A percentile compares a stretch with the other conserved stretches of the same genome.
phyloP scores from a whole-genome alignment of 2,329 filamentous ascomycete genomes.

The Stagonosporopsis tanaceti region DNA sequence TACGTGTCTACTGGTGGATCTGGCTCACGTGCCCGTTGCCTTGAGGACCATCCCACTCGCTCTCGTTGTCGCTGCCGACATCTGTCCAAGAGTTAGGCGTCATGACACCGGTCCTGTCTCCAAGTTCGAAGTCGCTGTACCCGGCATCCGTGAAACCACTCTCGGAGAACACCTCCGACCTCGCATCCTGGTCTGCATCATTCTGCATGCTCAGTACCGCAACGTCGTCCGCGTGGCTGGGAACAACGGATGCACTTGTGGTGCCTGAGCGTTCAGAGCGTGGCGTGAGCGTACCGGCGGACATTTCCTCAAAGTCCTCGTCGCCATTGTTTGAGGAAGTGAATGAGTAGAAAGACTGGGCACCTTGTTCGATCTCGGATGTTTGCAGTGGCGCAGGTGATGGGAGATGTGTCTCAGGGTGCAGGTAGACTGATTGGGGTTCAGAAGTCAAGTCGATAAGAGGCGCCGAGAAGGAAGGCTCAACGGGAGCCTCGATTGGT shows the following conservation, averaged over 20 bases:
- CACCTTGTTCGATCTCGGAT: conserved; percentile 30
- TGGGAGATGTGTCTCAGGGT: conserved; percentile 14
- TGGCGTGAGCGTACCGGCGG: conserved; percentile 49
- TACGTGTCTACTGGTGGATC: conserved; percentile 35
- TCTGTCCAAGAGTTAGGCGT: conserved; percentile 52
- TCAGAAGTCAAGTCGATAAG: conserved; percentile 46
- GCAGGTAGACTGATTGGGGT: conserved; percentile 17
- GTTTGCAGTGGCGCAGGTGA: conserved; percentile 27
- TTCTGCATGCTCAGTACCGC: conserved; percentile 46
- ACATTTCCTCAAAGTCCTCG: conserved; percentile 39
- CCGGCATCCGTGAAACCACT: conserved; percentile 48
- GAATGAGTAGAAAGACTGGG: conserved; percentile 51
- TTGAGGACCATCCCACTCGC: conserved; percentile 44
- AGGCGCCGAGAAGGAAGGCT: conserved; percentile 4
- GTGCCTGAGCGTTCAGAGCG: conserved; percentile 46
- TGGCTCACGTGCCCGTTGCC: conserved; percentile 40
- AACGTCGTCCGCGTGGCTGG: conserved; percentile 44
- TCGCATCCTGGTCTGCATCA: conserved; percentile 45
- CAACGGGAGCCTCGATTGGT: conserved; percentile 7
- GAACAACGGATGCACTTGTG: conserved; percentile 41
- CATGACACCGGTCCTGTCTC: conserved; percentile 40
- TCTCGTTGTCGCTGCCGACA: conserved; percentile 51
- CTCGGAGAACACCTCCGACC: conserved; percentile 46
- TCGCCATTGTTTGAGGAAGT: conserved; percentile 33
- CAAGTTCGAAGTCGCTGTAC: conserved; percentile 41